Evolutionary conservation across 129 eudicot genomes (phyloP), one percentile per base, ranked within the genome.

Genomic region (Chrysanthemum lavandulifolium): DNA sequence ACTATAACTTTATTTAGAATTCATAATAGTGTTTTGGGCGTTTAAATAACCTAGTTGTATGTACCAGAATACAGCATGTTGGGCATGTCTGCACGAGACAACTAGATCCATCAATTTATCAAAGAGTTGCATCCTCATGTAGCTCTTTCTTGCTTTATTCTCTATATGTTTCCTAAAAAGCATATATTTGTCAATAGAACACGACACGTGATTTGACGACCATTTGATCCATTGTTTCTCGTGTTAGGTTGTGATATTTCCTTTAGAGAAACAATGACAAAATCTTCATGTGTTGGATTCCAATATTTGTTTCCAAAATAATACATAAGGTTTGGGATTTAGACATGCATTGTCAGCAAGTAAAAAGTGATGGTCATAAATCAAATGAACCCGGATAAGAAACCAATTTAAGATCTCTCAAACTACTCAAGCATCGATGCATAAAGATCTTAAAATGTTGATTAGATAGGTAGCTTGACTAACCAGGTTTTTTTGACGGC

Each of bases 11-110:
- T 40, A 40, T 6, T 31, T 57, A 21, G 23, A 57, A 18, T 57
- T 56, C 23, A 2, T 8, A 16, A 2, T 56, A 61, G 33, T 10
- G 2, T 14, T 25, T 52, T 3, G 6, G 13, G 57, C 16, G 14
- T 15, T 53, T 61, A 67, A 10, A 18, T 13, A 36, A 69, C 73
- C 21, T 51, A 53, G 19, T 76, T 45, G 73, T 33, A 67, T 18
- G 62, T 57, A 40, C 47, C 47, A 40, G 47, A 40, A 60, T 48
- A 62, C 23, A 58, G 25, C 18, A 29, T 13, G 75, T 77, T 69
- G 81, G 71, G 65, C 67, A 77, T 69, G 51, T 69, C 36, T 69
- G 45, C 76, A 69, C 49, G 76, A 77, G 81, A 69, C 76, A 40
- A 69, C 61, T 15, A 36, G 65, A 50, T 36, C 81, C 81, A 69